Base-by-base conservation (phyloP, 208 protist species). In the Strigomonas culicis region DNA sequence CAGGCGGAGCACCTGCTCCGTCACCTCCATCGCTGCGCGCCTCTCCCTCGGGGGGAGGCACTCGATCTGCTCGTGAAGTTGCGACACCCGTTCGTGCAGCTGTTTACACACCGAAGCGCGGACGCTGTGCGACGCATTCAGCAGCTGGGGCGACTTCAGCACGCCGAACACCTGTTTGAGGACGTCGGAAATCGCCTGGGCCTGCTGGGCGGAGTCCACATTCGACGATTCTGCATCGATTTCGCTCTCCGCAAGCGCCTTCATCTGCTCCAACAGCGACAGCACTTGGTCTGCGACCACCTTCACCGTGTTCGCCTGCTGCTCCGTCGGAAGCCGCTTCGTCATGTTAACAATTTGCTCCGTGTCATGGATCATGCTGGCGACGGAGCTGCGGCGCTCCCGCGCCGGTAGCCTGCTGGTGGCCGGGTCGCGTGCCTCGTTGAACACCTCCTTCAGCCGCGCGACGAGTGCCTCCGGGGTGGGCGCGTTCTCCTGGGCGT, bases 381-480 rank as follows among this genome's bases (percentile, higher is more conserved):
- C 8, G 27, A 85, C 58, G 27, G 28, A 50, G 6, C 1, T 4
- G 10, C 74, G 30, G 11, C 72, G 63, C 47, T 67, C 41, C 46
- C 11, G 27, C 3, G 70, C 30, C 27, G 63, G 47, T 52, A 68
- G 24, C 21, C 36, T 36, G 15, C 61, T 24, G 19, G 74, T 39
- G 4, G 63, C 27, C 0, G 66, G 55, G 32, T 74, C 68, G 47
- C 70, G 79, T 8, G 74, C 61, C 19, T 39, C 22, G 13, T 36
- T 41, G 34, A 80, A 80, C 25, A 85, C 56, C 11, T 55, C 59
- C 41, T 63, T 59, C 49, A 85, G 59, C 10, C 50, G 28, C 30
- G 13, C 52, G 24, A 58, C 22, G n/a, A n/a, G n/a, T n/a, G n/a
- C n/a, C n/a, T n/a, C n/a, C n/a, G n/a, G n/a, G n/a, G n/a, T n/a